Percentiles rank a stretch among this genome's conserved stretches.
These are phyloP conservation scores for Turnera subulata DNA, from an alignment of 345 rosid species.

Conservation along the genomic window DNA sequence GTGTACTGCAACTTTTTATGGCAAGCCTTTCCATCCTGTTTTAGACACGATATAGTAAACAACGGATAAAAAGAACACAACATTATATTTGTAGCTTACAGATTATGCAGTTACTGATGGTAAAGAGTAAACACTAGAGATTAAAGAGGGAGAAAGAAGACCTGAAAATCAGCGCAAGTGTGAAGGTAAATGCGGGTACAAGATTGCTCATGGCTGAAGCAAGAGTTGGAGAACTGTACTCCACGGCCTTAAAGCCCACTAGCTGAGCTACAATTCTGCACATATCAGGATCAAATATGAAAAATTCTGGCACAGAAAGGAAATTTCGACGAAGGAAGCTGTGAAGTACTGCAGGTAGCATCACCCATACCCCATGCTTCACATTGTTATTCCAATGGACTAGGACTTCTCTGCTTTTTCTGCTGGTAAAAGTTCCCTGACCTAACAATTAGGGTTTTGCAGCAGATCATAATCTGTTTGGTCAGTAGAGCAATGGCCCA, in stretches of 20 bases:
- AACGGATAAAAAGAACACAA: neutral
- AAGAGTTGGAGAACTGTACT: conserved; percentile 42
- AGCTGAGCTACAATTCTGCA: conserved; percentile 23
- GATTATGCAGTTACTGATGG: too few relatives aligned
- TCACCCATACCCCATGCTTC: too few relatives aligned
- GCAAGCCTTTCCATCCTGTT: conserved; percentile 37
- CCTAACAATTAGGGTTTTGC: too few relatives aligned
- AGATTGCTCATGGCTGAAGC: conserved; percentile 44
- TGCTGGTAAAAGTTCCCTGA: too few relatives aligned
- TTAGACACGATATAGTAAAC: neutral
- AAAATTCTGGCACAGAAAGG: conserved; percentile 18
- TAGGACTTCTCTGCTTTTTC: too few relatives aligned
- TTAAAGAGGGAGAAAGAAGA: too few relatives aligned
- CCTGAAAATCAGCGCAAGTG: conserved; percentile 22
- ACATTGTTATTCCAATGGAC: too few relatives aligned
- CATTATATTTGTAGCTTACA: too few relatives aligned
- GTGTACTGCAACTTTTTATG: conserved; percentile 16
- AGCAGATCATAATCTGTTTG: too few relatives aligned
- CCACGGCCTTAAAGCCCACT: conserved; percentile 27
- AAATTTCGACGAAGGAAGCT: conserved; percentile 17
- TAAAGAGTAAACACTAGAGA: too few relatives aligned
- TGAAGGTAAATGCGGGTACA: conserved; percentile 41
- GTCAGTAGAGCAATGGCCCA: too few relatives aligned
- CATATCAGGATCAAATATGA: neutral
- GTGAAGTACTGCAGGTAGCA: conserved; percentile 16